Evolutionary conservation across 1,284 basidiomycete genomes (phyloP).

Genomic region (Ustilago cynodontis): DNA sequence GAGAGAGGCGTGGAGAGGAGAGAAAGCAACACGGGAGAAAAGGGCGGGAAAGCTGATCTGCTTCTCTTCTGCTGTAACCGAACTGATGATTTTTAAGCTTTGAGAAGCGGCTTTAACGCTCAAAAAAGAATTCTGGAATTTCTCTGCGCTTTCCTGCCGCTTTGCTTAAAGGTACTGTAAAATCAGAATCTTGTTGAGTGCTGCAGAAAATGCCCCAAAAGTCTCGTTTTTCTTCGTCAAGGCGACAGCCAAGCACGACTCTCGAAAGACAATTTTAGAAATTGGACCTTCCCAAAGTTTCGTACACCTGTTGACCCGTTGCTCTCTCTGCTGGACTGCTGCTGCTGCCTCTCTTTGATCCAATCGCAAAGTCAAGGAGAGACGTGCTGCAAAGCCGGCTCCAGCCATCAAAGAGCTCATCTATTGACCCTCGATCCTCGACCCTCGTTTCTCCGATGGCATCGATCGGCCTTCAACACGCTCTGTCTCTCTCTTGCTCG

Average conservation of each 20-base stretch:
- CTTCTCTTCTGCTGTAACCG: background rate
- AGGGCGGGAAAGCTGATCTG: too few relatives aligned
- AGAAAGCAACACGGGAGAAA: too few relatives aligned
- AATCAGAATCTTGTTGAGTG: background rate
- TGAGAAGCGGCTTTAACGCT: background rate
- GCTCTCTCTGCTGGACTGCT: background rate
- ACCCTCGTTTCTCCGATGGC: conserved; percentile 8
- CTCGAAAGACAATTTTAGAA: background rate
- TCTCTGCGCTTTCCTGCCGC: background rate
- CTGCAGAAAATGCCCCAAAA: background rate
- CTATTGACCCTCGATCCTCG: background rate
- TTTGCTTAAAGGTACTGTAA: too few relatives aligned
- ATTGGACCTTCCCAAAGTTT: conserved; percentile 14
- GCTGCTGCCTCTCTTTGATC: background rate
- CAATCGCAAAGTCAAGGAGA: background rate
- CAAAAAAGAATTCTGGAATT: background rate
- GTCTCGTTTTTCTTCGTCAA: background rate
- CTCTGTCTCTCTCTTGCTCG: background rate
- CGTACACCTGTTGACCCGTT: background rate
- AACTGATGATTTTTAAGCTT: background rate
- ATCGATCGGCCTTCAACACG: background rate
- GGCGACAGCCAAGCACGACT: background rate
- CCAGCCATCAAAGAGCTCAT: conserved; percentile 7
- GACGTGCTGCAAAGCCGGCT: conserved; percentile 6
- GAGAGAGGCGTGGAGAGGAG: background rate